phyloP scores from a whole-genome alignment of 805 yeast species.

The Lachancea nothofagi region DNA sequence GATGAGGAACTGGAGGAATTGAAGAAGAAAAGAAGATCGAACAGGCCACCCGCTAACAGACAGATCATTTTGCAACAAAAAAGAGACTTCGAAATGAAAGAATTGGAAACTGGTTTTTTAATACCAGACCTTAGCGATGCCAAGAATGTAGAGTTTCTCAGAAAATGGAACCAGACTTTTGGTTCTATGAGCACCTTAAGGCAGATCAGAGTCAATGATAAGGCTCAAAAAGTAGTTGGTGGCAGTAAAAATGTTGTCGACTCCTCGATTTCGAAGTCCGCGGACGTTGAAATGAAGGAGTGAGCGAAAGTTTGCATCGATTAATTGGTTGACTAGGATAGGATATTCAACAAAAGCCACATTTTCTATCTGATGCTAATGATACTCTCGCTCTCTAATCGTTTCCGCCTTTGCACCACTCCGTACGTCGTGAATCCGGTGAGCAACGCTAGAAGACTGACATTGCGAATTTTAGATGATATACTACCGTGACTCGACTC shows the following conservation, averaged over 20 bases:
- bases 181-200: slow-evolving; percentile 70
- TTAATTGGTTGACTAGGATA: slow-evolving; percentile 2
- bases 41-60: slow-evolving; percentile 72
- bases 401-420: neutral
- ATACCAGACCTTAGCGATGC: slow-evolving; percentile 67
- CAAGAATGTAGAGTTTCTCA: slow-evolving; percentile 52
- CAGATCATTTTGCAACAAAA: slow-evolving; percentile 63
- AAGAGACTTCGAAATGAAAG: slow-evolving; percentile 53
- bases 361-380: neutral
- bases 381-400: neutral
- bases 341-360: neutral
- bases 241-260: slow-evolving; percentile 11
- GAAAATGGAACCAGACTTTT: slow-evolving; percentile 74
- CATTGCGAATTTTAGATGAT: neutral
- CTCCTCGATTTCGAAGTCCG: neutral
- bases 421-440: slow-evolving; percentile 1
- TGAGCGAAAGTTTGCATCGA: too few species aligned
- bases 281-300: slow-evolving; percentile 25
- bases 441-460: neutral
- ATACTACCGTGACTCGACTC: neutral
- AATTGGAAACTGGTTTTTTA: slow-evolving; percentile 61
- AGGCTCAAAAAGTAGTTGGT: slow-evolving; percentile 26
- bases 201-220: slow-evolving; percentile 34
- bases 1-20: slow-evolving; percentile 69
- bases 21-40: slow-evolving; percentile 65